Conservation (phyloP, 2,329 filamentous ascomycete genomes). For the Corinectria fuckeliana region DNA sequence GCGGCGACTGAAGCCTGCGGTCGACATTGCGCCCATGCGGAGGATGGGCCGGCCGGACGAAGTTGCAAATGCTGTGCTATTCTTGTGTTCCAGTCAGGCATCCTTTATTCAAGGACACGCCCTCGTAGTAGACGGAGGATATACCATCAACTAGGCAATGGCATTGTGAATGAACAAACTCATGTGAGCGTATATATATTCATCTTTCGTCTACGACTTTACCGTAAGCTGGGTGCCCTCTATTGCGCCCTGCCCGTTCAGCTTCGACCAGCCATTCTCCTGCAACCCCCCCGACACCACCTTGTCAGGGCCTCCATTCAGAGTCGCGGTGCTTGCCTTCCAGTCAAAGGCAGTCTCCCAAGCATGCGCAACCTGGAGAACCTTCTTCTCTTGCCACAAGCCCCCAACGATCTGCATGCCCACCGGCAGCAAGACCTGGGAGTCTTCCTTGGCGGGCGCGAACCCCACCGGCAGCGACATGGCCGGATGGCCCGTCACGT, state of each 20-base stretch:
- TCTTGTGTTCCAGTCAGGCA: conserved; percentile 55
- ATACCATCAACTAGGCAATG: conserved; percentile 50
- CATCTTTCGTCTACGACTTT: not conserved
- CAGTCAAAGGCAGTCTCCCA: conserved; percentile 56
- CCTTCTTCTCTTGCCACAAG: conserved; percentile 56
- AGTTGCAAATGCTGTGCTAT: conserved; percentile 56
- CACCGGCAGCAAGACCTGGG: conserved; percentile 51
- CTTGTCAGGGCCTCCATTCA: not conserved
- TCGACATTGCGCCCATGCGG: conserved; percentile 56
- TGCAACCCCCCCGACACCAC: not conserved
- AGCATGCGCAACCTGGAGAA: conserved; percentile 52
- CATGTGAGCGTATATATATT: not conserved
- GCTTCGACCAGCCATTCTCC: conserved; percentile 2
- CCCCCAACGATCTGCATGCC: conserved; percentile 63
- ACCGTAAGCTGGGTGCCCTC: conserved; percentile 4
- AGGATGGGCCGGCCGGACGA: conserved; percentile 58
- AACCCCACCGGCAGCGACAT: conserved; percentile 59
- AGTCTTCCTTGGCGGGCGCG: conserved; percentile 48
- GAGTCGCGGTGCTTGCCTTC: conserved; percentile 22
- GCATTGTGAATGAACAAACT: not conserved
- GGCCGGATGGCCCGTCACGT: conserved; percentile 63
- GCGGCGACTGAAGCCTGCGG: conserved; percentile 47
- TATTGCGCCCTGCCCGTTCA: not conserved
- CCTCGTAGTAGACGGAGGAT: conserved; percentile 60
- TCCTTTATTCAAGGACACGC: conserved; percentile 60